Percentiles rank a stretch among this genome's conserved stretches.
Conservation (phyloP, 2,329 filamentous ascomycete genomes). For the Sporothrix brasiliensis region DNA sequence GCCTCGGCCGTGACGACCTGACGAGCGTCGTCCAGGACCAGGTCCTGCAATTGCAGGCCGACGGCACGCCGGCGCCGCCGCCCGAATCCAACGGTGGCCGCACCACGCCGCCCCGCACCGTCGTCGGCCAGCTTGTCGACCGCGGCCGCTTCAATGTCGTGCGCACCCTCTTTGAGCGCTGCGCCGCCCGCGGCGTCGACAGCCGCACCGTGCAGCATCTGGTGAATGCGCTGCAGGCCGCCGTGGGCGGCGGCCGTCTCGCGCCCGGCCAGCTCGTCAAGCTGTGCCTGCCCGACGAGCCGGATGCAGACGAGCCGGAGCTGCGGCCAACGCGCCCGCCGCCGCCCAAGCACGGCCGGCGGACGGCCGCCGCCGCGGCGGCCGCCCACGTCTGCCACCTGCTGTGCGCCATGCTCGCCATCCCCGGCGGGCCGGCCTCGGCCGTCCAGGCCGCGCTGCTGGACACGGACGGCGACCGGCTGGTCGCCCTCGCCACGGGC, state of each 20-base stretch:
- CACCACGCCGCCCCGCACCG: slow-evolving; percentile 52
- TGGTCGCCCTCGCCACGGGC: slow-evolving; percentile 65
- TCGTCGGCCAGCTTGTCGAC: slow-evolving; percentile 72
- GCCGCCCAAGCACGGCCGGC: slow-evolving; percentile 39
- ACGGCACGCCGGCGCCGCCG: slow-evolving; percentile 71
- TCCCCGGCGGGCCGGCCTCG: slow-evolving; percentile 68
- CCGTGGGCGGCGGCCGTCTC: slow-evolving; percentile 38
- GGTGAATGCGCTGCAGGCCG: slow-evolving; percentile 52
- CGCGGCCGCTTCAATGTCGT: slow-evolving; percentile 78
- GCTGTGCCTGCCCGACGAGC: slow-evolving; percentile 52
- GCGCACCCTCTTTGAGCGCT: slow-evolving; percentile 81
- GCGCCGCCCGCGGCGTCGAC: slow-evolving; percentile 61
- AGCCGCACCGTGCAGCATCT: slow-evolving; percentile 53
- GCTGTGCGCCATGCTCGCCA: slow-evolving; percentile 74
- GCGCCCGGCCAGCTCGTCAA: slow-evolving; percentile 53
- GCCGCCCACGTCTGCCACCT: slow-evolving; percentile 77
- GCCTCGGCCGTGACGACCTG: slow-evolving; percentile 85
- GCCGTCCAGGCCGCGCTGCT: slow-evolving; percentile 75
- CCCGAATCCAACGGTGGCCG: slow-evolving; percentile 78
- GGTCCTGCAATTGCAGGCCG: slow-evolving; percentile 57
- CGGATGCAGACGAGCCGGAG: slow-evolving; percentile 35
- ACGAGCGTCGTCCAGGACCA: slow-evolving; percentile 70
- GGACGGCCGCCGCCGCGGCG: slow-evolving; percentile 51
- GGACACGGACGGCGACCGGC: slow-evolving; percentile 57
- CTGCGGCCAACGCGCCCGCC: slow-evolving; percentile 16